Percentiles rank a stretch among this genome's conserved stretches.
These are phyloP conservation scores for Eurotiales sp. DNA, from an alignment of 2,329 filamentous ascomycete species.

Conservation along the genomic window DNA sequence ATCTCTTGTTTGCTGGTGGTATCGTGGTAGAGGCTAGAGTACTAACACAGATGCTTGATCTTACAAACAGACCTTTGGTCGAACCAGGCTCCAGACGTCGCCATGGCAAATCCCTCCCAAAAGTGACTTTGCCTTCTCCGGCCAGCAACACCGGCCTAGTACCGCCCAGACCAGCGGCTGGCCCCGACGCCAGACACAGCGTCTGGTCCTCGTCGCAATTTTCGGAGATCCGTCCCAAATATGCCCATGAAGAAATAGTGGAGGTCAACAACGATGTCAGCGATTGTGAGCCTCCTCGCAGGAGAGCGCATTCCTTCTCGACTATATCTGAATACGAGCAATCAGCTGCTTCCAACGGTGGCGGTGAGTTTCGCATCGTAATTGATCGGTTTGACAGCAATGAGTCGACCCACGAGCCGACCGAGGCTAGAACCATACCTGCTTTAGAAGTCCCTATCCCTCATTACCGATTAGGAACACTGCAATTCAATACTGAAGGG, in stretches of 20 bases:
- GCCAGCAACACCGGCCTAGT: conserved; percentile 55
- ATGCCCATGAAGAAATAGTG: conserved; percentile 23
- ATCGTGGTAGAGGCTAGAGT: neutral
- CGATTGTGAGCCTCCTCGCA: conserved; percentile 38
- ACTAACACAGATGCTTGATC: conserved; percentile 6
- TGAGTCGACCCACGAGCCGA: conserved; percentile 57
- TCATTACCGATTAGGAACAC: conserved; percentile 76
- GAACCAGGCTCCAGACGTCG: conserved; percentile 20
- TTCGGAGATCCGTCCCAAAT: conserved; percentile 32
- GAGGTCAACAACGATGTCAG: conserved; percentile 23
- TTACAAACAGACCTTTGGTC: conserved; percentile 31
- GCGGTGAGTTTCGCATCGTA: conserved; percentile 71
- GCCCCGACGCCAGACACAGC: conserved; percentile 30
- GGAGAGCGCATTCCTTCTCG: conserved; percentile 71
- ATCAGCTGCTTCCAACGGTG: conserved; percentile 39
- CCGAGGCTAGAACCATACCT: conserved; percentile 53
- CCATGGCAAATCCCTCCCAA: conserved; percentile 10
- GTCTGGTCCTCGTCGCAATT: conserved; percentile 41
- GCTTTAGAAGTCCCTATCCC: conserved; percentile 74
- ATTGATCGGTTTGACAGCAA: conserved; percentile 68
- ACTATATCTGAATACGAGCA: conserved; percentile 63
- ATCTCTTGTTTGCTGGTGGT: neutral
- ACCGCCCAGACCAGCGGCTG: conserved; percentile 28
- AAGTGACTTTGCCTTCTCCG: conserved; percentile 46
- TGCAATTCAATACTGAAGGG: conserved; percentile 72